Conservation (phyloP, 2,329 filamentous ascomycete genomes). For the Epichloe gansuensis region DNA sequence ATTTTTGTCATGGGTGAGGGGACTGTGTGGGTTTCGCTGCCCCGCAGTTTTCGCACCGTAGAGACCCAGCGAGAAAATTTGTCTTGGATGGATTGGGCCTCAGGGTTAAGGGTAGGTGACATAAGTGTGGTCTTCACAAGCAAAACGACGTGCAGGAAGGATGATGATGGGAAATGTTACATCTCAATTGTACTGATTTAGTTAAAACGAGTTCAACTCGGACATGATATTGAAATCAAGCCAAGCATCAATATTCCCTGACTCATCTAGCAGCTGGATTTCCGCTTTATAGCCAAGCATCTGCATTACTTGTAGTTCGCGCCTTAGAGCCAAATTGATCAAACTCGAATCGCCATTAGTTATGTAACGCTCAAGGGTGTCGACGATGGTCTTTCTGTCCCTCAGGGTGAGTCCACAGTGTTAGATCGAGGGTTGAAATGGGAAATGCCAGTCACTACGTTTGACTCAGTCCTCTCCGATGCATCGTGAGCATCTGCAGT, state of each 20-base stretch:
- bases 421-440: conserved; percentile 18
- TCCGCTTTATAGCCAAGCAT: conserved; percentile 65
- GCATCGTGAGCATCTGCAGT: not conserved
- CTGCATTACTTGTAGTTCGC: conserved; percentile 61
- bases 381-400: conserved; percentile 46
- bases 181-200: no score
- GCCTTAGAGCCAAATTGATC: conserved; percentile 19
- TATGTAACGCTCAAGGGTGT: conserved; percentile 35
- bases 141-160: no score
- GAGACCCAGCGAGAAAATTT: not conserved
- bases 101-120: not conserved
- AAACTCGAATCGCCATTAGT: conserved; percentile 1
- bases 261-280: conserved; percentile 56
- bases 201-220: not conserved
- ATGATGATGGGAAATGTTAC: no score
- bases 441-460: conserved; percentile 7
- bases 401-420: conserved; percentile 31
- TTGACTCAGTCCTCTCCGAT: not conserved
- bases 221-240: conserved; percentile 30
- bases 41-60: conserved; percentile 27
- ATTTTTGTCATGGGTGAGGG: conserved; percentile 19
- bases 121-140: no score
- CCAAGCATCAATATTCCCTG: conserved; percentile 38
- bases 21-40: conserved; percentile 22
- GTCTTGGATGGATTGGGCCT: not conserved